Evolutionary conservation across 371 early-diverging fungal genomes (phyloP).

Genomic region (Rhizopus delemar): DNA sequence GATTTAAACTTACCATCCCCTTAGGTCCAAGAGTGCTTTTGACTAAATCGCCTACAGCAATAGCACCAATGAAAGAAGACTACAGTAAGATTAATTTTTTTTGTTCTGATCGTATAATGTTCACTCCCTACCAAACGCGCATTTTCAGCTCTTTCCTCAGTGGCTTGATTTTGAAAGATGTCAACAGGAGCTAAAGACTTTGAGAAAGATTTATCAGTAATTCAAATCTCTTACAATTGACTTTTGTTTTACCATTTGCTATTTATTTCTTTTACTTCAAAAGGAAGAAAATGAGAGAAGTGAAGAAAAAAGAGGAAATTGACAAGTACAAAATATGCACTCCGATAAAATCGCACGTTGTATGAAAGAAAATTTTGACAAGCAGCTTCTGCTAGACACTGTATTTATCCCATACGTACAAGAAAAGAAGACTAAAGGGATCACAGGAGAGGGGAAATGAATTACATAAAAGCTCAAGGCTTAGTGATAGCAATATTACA

Average conservation of each 20-base stretch:
- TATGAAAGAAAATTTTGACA: no score
- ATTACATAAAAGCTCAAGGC: no score
- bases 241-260: neutral
- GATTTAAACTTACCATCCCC: constrained; percentile 67
- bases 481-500: no score
- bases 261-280: neutral
- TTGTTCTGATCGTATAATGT: neutral
- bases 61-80: constrained; percentile 93
- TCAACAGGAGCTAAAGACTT: constrained; percentile 77
- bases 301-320: neutral
- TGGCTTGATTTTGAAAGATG: constrained; percentile 91
- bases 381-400: no score
- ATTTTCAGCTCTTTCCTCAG: constrained; percentile 97
- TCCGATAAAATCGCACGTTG: neutral
- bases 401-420: no score
- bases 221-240: neutral
- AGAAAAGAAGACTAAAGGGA: no score
- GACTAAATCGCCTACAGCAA: constrained; percentile 97
- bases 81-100: constrained; percentile 20
- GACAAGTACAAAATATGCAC: neutral
- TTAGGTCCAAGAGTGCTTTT: constrained; percentile 90
- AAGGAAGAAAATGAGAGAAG: neutral
- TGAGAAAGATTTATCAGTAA: neutral
- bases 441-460: no score
- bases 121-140: constrained; percentile 85